Percentiles rank a stretch among this genome's conserved stretches.
phyloP scores from a whole-genome alignment of 2,329 filamentous ascomycete species.

The Paradendryphiella salina region DNA sequence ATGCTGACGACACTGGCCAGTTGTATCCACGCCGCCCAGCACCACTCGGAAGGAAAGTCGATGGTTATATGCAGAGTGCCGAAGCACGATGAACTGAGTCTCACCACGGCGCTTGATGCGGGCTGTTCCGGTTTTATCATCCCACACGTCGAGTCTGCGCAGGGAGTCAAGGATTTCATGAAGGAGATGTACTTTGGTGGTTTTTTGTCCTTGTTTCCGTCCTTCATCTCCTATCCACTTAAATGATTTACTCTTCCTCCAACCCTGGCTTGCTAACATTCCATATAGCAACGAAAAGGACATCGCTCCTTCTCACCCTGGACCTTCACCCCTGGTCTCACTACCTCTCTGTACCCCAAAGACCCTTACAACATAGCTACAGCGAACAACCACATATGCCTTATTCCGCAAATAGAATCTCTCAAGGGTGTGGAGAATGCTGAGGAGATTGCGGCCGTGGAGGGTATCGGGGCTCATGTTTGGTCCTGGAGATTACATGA shows the following conservation, averaged over 20 bases:
- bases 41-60: slow-evolving; percentile 32
- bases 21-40: slow-evolving; percentile 32
- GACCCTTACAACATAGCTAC: slow-evolving; percentile 32
- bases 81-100: slow-evolving; percentile 29
- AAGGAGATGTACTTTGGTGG: slow-evolving; percentile 30
- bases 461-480: slow-evolving; percentile 36
- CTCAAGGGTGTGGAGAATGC: slow-evolving; percentile 32
- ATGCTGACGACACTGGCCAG: slow-evolving; percentile 10
- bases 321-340: slow-evolving; percentile 29
- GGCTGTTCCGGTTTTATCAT: slow-evolving; percentile 31
- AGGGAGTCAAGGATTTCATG: slow-evolving; percentile 31
- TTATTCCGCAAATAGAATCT: slow-evolving; percentile 35
- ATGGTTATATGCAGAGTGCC: slow-evolving; percentile 31
- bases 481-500: slow-evolving; percentile 32
- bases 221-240: neutral
- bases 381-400: slow-evolving; percentile 31
- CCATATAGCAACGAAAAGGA: slow-evolving; percentile 12
- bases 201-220: neutral
- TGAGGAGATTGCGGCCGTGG: slow-evolving; percentile 33
- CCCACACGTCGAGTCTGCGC: slow-evolving; percentile 28
- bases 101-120: slow-evolving; percentile 32
- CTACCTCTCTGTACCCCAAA: slow-evolving; percentile 25
- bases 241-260: neutral
- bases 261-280: neutral
- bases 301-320: slow-evolving; percentile 35